phyloP scores from a whole-genome alignment of 345 rosid species.

The Eucalyptus cloeziana region DNA sequence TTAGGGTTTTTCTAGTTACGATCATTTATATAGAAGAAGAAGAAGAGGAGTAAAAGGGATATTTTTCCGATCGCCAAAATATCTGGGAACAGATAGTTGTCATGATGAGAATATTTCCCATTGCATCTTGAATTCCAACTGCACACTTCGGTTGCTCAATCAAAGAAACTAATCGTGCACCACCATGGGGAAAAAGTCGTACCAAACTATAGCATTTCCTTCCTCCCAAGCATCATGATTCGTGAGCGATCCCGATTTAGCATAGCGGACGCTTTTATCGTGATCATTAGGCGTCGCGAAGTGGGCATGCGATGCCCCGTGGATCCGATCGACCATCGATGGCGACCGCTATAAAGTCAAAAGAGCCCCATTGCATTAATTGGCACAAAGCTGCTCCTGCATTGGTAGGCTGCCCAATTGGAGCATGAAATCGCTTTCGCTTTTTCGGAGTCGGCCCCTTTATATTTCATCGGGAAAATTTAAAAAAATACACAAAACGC shows the following conservation, averaged over 20 bases:
- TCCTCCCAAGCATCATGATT: not conserved
- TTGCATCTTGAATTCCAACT: not conserved
- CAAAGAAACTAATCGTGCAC: not conserved
- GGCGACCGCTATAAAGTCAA: not conserved
- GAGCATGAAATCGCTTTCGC: not conserved
- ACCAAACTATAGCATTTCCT: not conserved
- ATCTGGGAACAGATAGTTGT: not conserved
- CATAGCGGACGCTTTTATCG: not conserved
- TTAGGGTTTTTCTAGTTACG: fast-evolving
- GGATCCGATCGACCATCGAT: not conserved
- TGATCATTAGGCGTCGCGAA: not conserved
- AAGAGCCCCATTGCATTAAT: not conserved
- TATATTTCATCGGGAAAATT: fast-evolving
- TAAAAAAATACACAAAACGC: not conserved
- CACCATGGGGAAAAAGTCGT: not conserved
- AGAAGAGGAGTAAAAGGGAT: not conserved
- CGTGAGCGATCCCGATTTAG: not conserved
- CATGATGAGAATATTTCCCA: not conserved
- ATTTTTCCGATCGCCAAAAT: not conserved
- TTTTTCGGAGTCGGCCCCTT: not conserved
- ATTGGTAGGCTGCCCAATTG: not conserved
- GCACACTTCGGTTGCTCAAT: not conserved
- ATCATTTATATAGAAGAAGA: not conserved
- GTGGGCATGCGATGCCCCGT: not conserved
- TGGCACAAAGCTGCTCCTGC: not conserved